Evolutionary conservation across 2,329 filamentous ascomycete genomes (phyloP), one percentile per base, ranked within the genome.

Genomic region (Xylariaceae sp.): DNA sequence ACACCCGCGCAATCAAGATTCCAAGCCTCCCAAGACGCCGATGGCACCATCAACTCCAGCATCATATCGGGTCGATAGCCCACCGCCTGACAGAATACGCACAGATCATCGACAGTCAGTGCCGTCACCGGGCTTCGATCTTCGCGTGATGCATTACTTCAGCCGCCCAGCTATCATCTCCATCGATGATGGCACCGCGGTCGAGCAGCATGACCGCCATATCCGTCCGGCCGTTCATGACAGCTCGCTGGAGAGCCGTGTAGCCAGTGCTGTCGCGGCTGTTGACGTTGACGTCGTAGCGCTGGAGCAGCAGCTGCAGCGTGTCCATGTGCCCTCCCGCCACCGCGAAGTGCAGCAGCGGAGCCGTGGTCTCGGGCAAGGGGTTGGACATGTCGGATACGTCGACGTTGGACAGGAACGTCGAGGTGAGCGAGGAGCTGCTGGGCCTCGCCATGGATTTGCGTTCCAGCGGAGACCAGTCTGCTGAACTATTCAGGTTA

Each of bases 321-420:
- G 57, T 61, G 31, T 61, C 59, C 32, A 53, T 42, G 37, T 59
- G 56, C 1, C 59, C 59, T 6, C 55, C 52, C 9, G 54, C 57
- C n/a, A 61, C 49, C 8, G 59, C 60, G 33, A 62, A 60, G 45
- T 62, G 60, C 34, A 61, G 50, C 8, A 61, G 47, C 9, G 60
- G 54, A n/a, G 57, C 55, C 13, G 52, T 57, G 8, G 53, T 61
- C 39, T 60, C 55, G 8, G 55, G 57, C 19, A 59, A 45, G 18
- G 37, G 38, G n/a, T 42, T 44, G 12, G 42, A 31, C 26, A 47
- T n/a, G 16, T 50, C 47, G 8, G 35, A 12, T 4, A 37, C 22
- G 36, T 39, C 45, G 34, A 42, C 9, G 29, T 31, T 43, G 8
- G 39, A 13, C 32, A 51, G 43, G 22, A 45, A 51, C 18, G 35